Conservation (phyloP, 306 rosid species). For the Citrullus amarus region DNA sequence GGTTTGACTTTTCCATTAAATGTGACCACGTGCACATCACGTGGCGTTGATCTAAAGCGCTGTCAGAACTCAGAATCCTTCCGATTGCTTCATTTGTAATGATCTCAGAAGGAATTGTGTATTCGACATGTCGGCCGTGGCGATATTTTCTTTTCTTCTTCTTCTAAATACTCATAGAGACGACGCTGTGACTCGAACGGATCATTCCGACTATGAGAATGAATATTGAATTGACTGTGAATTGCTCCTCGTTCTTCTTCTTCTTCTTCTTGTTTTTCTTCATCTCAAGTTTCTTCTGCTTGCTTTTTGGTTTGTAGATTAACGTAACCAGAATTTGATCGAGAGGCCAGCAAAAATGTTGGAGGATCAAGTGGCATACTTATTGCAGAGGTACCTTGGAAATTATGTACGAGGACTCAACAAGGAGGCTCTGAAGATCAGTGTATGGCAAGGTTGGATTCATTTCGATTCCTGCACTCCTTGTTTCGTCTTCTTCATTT, state of each 20-base stretch:
- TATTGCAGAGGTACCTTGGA: constrained; percentile 95
- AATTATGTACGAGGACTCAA: constrained; percentile 82
- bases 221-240: not conserved
- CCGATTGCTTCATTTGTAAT: not conserved
- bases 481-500: not conserved
- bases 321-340: constrained; percentile 20
- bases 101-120: not conserved
- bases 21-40: not conserved
- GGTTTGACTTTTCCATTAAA: not conserved
- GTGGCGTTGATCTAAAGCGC: not conserved
- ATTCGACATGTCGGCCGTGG: not conserved
- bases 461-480: not conserved
- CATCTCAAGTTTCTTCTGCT: not conserved
- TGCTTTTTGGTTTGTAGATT: constrained; percentile 3
- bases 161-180: not conserved
- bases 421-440: constrained; percentile 96
- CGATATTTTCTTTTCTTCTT: not conserved
- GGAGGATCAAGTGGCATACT: constrained; percentile 97
- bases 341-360: constrained; percentile 42
- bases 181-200: not conserved
- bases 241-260: not conserved
- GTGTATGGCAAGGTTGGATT: constrained; percentile 80
- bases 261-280: not conserved
- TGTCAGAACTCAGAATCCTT: not conserved
- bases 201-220: not conserved